Evolutionary conservation across 345 rosid species (phyloP), one percentile per base, ranked within the genome.

Genomic region (Citrus sinensis): DNA sequence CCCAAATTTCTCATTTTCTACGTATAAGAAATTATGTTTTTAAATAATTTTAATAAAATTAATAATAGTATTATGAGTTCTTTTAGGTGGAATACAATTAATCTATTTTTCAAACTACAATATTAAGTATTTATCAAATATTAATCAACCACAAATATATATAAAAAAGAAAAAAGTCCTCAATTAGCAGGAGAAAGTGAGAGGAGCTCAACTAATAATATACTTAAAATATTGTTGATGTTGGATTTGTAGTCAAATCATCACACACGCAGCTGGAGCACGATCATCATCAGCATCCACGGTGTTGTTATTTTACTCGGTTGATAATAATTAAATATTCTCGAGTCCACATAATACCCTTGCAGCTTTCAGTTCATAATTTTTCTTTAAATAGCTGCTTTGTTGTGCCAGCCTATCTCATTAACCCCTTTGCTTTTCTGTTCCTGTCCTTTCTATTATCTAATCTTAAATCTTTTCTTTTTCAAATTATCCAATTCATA

Each of bases 341-440:
- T 65, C 13, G 14, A 34, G 39, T 11, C 68, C 22, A 20, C 46
- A 10, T 20, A 46, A 4, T 9, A 27, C 32, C 39, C 4, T 51
- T 29, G 30, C 49, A 6, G 30, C 35, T 7, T 35, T 34, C 16
- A 2, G 2, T n/a, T 56, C n/a, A 2, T 9, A 0, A 34, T 1
- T 37, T 40, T 24, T 64, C 79, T 76, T 66, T 76, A 49, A 20
- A 76, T 76, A 66, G 35, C 35, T 20, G n/a, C 72, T 49, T 46
- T 24, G 25, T 16, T 51, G 9, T 22, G 71, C 35, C 62, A 49
- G 35, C 24, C 20, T 3, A 20, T n/a, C 42, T 9, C 51, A 32
- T 20, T 35, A 10, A 1, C 24, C 7, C 30, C 42, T 42, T 42
- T n/a, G 54, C 3, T 39, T 27, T 68, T 24, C 69, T 34, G 7